These are phyloP conservation scores for Syzygium grande DNA, from an alignment of 345 rosid species.

Conservation along the genomic window DNA sequence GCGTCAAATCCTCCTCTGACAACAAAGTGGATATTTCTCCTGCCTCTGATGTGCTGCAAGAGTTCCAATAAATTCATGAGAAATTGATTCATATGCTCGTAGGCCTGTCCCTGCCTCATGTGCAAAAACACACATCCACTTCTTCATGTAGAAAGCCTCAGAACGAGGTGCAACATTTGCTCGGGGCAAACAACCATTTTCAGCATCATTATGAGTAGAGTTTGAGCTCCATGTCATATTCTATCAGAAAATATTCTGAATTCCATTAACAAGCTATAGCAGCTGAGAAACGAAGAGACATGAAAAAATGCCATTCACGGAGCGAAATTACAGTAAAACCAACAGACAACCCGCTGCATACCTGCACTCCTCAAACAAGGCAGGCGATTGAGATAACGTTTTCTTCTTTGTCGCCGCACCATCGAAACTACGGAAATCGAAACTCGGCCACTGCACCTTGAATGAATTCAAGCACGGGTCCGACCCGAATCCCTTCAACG, in stretches of 20 bases:
- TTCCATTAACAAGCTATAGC: neutral
- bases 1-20: slow-evolving; percentile 51
- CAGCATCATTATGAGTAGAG: neutral
- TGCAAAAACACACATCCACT: neutral
- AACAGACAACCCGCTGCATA: neutral
- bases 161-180: neutral
- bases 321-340: neutral
- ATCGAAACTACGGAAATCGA: slow-evolving; percentile 16
- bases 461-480: slow-evolving; percentile 34
- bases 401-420: slow-evolving; percentile 1
- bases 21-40: slow-evolving; percentile 34
- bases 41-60: slow-evolving; percentile 18
- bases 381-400: slow-evolving; percentile 13
- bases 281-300: neutral
- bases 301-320: neutral
- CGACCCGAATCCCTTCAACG: slow-evolving; percentile 30
- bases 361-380: slow-evolving; percentile 24
- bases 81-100: neutral
- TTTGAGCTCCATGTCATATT: neutral
- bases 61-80: neutral
- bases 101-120: neutral
- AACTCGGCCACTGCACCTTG: slow-evolving; percentile 8
- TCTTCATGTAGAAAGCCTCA: neutral
- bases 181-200: neutral
- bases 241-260: neutral